phyloP scores from a whole-genome alignment of 73 alveolate species.

The Paramecium octaurelia region DNA sequence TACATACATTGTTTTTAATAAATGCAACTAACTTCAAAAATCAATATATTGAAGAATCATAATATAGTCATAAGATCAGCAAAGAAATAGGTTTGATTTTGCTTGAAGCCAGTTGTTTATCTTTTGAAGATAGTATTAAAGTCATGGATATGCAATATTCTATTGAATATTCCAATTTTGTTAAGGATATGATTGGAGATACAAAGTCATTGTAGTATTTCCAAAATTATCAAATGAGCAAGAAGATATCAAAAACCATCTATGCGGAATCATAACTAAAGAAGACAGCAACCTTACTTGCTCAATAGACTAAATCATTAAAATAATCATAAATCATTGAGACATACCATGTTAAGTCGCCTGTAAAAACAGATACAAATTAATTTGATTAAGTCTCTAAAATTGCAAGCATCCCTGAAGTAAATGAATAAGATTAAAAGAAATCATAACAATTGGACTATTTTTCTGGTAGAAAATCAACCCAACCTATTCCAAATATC shows the following conservation, averaged over 20 bases:
- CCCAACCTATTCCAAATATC: background rate
- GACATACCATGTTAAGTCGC: background rate
- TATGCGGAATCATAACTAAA: background rate
- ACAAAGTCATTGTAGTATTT: background rate
- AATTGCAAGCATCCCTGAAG: background rate
- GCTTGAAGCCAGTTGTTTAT: background rate
- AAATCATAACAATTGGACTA: background rate
- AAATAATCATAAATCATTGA: background rate
- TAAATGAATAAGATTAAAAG: background rate
- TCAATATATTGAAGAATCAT: background rate
- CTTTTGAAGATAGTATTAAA: background rate
- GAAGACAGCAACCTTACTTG: background rate
- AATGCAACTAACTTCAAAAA: background rate
- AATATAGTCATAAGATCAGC: background rate
- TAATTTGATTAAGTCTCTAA: background rate
- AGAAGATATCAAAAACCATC: background rate
- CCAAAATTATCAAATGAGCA: background rate
- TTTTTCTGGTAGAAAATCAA: conserved; percentile 7
- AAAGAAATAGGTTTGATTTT: background rate
- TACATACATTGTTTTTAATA: background rate
- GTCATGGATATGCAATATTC: background rate
- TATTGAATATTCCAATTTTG: background rate
- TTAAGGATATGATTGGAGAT: background rate
- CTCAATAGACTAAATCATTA: background rate
- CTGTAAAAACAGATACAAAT: background rate